Evolutionary conservation across 805 yeast species (phyloP), one percentile per base, ranked within the genome.

Genomic region (Starmerella bacillaris): DNA sequence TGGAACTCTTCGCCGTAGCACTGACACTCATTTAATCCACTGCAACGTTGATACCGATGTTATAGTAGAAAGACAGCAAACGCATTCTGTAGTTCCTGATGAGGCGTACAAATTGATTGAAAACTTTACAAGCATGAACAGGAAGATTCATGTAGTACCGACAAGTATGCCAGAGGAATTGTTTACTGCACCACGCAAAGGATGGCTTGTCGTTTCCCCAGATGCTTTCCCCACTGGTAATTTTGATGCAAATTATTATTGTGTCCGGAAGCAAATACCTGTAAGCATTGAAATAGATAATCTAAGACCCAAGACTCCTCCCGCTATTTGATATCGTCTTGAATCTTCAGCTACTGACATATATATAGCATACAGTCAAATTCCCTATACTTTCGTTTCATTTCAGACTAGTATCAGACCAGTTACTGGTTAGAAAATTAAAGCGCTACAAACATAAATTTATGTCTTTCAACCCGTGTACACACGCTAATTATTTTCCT

Each of bases 31-130:
- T 53, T 61, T 84, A 39, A 83, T 84, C 41, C 92, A 84, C 53
- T 86, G 95, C 58, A 84, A 84, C 50, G 71, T 84, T 27, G 92
- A 84, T 49, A 83, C 94, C 0, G 95, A 84, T 55, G 62, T 84
- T 34, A 74, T 73, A 40, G 66, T 84, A 41, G 93, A 82, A 50
- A 60, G 63, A 7, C 26, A 40, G 3, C 26, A 30, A 6, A 33
- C 50, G 15, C 39, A 39, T 21, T 27, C 47, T 8, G 63, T 72
- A 4, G 76, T 74, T 2, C 95, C 95, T 2, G 68, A 72, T 27
- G 70, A 75, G 28, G 67, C 84, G 30, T 84, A 84, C 56, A 65
- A 64, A 45, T 74, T 84, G 18, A 79, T 92, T 4, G 96, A 84
- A 54, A 84, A 84, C 56, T 86, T 84, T 51, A 72, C 89, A 17